A percentile compares a stretch with the other conserved stretches of the same genome.
Conservation (phyloP, 2,329 filamentous ascomycete species). For the Neonectria magnoliae region DNA sequence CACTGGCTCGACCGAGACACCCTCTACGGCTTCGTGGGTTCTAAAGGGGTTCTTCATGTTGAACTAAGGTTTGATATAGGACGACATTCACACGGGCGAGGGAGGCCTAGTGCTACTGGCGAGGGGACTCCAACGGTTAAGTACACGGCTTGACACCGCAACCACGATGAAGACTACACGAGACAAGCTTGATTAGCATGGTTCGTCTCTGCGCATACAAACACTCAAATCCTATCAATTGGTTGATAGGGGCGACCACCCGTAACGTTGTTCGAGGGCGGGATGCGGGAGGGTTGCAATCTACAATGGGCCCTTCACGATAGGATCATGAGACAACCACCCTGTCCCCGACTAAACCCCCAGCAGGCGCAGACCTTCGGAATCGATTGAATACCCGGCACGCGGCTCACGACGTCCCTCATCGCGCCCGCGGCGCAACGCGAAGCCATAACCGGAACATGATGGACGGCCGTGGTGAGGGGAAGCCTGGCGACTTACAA, state of each 20-base stretch:
- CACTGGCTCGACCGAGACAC: background rate
- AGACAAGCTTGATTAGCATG: slow-evolving; percentile 1
- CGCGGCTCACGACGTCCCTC: background rate
- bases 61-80: background rate
- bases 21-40: background rate
- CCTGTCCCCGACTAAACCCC: slow-evolving; percentile 1
- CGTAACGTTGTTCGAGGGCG: background rate
- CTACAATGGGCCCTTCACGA: slow-evolving; percentile 5
- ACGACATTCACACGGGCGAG: background rate
- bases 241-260: background rate
- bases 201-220: background rate
- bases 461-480: slow-evolving; percentile 13
- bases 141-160: background rate
- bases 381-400: background rate
- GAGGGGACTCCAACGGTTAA: slow-evolving; percentile 3
- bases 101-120: background rate
- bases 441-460: slow-evolving; percentile 3
- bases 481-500: slow-evolving; percentile 16
- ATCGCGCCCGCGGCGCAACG: background rate
- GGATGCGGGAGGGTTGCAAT: slow-evolving; percentile 12
- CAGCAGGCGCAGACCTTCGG: background rate
- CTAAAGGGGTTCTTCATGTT: slow-evolving; percentile 24
- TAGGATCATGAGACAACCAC: slow-evolving; percentile 19
- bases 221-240: background rate
- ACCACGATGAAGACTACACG: background rate